Percentiles rank a stretch among this genome's conserved stretches.
These are phyloP conservation scores for Phytophthora megakarya DNA, from an alignment of 352 stramenopile genomes.

Conservation along the genomic window DNA sequence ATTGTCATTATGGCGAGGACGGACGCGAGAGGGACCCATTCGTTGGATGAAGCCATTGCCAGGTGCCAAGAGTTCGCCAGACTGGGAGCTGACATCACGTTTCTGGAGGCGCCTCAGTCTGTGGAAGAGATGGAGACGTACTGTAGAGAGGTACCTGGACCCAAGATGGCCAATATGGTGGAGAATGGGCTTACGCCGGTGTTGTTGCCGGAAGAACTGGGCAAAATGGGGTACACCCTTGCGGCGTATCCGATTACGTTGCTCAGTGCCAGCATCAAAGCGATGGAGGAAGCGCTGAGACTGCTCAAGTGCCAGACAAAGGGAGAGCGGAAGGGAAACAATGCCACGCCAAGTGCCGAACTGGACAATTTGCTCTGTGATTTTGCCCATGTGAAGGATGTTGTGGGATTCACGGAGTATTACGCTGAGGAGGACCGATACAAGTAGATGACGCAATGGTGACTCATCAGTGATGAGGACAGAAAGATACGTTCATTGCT, in stretches of 20 bases:
- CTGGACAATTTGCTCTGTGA: constrained; percentile 88
- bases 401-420: constrained; percentile 94
- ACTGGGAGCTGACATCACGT: constrained; percentile 79
- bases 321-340: constrained; percentile 8
- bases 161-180: constrained; percentile 94
- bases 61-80: constrained; percentile 92
- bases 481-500: neutral
- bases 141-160: constrained; percentile 87
- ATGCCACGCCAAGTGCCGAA: constrained; percentile 42
- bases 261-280: constrained; percentile 92
- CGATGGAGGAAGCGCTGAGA: constrained; percentile 89
- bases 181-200: constrained; percentile 94
- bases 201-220: constrained; percentile 83
- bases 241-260: constrained; percentile 94
- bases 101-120: constrained; percentile 92
- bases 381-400: constrained; percentile 92
- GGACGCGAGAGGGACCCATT: constrained; percentile 90
- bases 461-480: neutral
- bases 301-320: constrained; percentile 72
- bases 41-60: constrained; percentile 91
- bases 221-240: constrained; percentile 93
- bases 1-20: constrained; percentile 95
- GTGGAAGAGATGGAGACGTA: constrained; percentile 93
- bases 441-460: constrained; percentile 18
- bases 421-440: constrained; percentile 82